A percentile compares a stretch with the other conserved stretches of the same genome.
Conservation (phyloP, 2,329 filamentous ascomycete species). For the Fusarium sacchari region DNA sequence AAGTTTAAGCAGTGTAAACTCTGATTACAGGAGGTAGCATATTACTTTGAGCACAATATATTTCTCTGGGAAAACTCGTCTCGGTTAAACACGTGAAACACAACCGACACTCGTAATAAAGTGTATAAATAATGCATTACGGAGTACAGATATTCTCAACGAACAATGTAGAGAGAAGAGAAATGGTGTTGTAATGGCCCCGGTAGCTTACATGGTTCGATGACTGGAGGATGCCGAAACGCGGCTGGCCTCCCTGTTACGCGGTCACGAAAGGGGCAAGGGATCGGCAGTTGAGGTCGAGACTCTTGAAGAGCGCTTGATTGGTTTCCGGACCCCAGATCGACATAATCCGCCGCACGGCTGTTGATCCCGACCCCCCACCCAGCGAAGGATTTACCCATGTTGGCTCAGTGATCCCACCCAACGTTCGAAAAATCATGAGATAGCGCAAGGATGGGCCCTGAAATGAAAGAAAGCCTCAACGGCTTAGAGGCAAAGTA, state of each 20-base stretch:
- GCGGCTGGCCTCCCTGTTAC: not conserved
- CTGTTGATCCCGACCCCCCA: slow-evolving; percentile 1
- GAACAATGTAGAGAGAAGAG: not conserved
- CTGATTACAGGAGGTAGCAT: not conserved
- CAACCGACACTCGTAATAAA: not conserved
- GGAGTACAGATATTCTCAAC: not conserved
- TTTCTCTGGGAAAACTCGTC: not conserved
- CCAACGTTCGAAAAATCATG: not conserved
- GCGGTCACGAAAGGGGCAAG: not conserved
- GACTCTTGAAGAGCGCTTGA: not conserved
- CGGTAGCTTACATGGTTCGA: not conserved
- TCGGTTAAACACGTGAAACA: not conserved
- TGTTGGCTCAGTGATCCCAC: not conserved
- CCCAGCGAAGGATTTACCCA: not conserved
- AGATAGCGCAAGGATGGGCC: not conserved
- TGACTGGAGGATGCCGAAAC: not conserved
- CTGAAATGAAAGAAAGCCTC: not conserved
- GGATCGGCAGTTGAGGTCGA: not conserved
- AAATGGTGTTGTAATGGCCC: not conserved
- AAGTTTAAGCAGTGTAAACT: not conserved
- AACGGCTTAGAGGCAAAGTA: not conserved
- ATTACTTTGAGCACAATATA: not conserved
- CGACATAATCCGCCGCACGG: not conserved
- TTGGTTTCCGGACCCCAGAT: not conserved
- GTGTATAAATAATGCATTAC: not conserved